Evolutionary conservation across 2,329 filamentous ascomycete species (phyloP).

Genomic region (Eutypa lata): DNA sequence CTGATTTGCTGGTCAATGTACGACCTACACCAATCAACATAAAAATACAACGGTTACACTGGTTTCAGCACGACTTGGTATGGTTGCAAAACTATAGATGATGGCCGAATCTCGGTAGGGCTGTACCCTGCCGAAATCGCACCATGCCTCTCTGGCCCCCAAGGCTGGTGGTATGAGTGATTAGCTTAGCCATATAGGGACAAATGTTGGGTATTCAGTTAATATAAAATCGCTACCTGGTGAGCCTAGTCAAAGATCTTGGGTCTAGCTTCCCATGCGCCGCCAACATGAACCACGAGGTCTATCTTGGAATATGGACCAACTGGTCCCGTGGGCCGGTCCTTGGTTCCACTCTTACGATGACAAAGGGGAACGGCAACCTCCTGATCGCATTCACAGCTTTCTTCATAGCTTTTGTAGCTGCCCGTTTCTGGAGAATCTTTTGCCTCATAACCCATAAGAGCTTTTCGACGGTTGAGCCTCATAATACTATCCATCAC

Average conservation of each 20-base stretch:
- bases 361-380: slow-evolving; percentile 3
- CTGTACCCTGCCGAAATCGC: too few species aligned
- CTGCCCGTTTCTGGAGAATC: slow-evolving; percentile 13
- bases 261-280: background rate
- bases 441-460: slow-evolving; percentile 10
- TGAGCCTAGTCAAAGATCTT: background rate
- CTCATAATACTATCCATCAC: slow-evolving; percentile 7
- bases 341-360: slow-evolving; percentile 10
- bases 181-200: background rate
- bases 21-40: too few species aligned
- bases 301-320: slow-evolving; percentile 12
- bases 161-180: background rate
- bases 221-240: background rate
- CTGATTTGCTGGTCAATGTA: too few species aligned
- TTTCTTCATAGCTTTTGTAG: slow-evolving; percentile 14
- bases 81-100: too few species aligned
- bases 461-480: slow-evolving; percentile 1
- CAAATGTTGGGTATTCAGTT: background rate
- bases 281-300: slow-evolving; percentile 3
- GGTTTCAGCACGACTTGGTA: too few species aligned
- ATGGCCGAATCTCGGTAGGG: too few species aligned
- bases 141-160: too few species aligned
- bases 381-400: slow-evolving; percentile 13
- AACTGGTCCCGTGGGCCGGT: slow-evolving; percentile 11
- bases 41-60: too few species aligned